phyloP scores from a whole-genome alignment of 495 filamentous ascomycete genomes.

The Talaromyces nanjingensis region DNA sequence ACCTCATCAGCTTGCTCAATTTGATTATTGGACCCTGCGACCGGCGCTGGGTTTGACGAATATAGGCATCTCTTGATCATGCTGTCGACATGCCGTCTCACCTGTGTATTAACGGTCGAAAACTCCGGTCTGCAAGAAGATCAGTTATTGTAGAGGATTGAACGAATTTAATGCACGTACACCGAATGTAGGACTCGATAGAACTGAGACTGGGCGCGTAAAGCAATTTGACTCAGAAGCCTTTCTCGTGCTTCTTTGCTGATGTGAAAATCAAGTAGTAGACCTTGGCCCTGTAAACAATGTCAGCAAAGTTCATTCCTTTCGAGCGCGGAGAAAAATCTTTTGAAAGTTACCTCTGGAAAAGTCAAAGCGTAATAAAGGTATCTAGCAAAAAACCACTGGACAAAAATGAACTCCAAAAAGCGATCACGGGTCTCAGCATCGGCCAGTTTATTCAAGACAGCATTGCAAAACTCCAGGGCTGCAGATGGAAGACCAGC shows the following conservation, averaged over 20 bases:
- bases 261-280: conserved; percentile 87
- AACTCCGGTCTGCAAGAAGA: conserved; percentile 26
- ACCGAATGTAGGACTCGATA: conserved; percentile 41
- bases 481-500: conserved; percentile 81
- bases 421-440: conserved; percentile 63
- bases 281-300: conserved; percentile 59
- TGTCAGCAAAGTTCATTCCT: background rate
- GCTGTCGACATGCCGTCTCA: conserved; percentile 68
- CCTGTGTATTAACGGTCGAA: conserved; percentile 42
- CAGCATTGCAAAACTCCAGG: conserved; percentile 72
- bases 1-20: background rate
- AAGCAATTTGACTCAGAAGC: conserved; percentile 77
- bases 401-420: conserved; percentile 71
- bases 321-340: background rate
- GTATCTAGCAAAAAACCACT: conserved; percentile 89
- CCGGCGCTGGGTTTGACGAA: background rate
- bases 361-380: conserved; percentile 78
- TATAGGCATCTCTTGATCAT: conserved; percentile 42
- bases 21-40: background rate
- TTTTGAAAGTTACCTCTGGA: conserved; percentile 60
- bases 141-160: conserved; percentile 11
- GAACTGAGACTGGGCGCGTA: conserved; percentile 68
- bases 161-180: conserved; percentile 21
- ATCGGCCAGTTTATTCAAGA: conserved; percentile 67
- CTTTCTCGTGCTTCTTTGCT: conserved; percentile 82